Evolutionary conservation across 345 rosid genomes (phyloP), one percentile per base, ranked within the genome.

Genomic region (Melaleuca quinquenervia): DNA sequence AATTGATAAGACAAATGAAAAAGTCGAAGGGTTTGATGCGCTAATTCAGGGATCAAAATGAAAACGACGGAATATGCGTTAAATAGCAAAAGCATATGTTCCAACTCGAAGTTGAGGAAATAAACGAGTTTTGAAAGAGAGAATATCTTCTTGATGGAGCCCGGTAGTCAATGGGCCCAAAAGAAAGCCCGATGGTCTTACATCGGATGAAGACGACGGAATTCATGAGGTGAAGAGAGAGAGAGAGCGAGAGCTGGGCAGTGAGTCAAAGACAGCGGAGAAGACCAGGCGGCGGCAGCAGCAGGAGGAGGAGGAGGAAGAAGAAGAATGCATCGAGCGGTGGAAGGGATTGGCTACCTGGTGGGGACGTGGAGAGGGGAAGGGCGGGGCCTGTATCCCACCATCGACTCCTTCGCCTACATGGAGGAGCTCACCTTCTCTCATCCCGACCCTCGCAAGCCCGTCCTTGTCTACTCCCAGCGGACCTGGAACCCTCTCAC

Each of bases 291-390:
- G 7, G 53, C 78, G 8, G 7, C 11, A 7, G 27, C n/a, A 27
- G 86, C 26, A 16, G 32, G 87, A 41, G 20, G 86, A 41, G 3
- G 55, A 44, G 11, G 20, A 32, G 0, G 82, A 14, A 54, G 82
- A 52, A 74, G 18, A 27, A 54, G 6, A 82, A 3, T 93, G 48
- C 98, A 94, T 55, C 94, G 95, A 22, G 91, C 90, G n/a, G 87
- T 93, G 10, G 92, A 88, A 51, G 94, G 95, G 27, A n/a, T 95
- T 0, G 88, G 95, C 0, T 93, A 89, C 86, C 92, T 95, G 50
- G 54, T 95, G 64, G 97, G 98, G 6, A 94, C 89, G 49, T 95
- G 98, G 98, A 91, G 90, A 88, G 97, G 97, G n/a, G 80, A 92
- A 88, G 98, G 97, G 20, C 89, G 93, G 86, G 98, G 98, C 26